These are phyloP conservation scores for Wickerhamomyces queroliae DNA, from an alignment of 805 yeast species.

Conservation along the genomic window DNA sequence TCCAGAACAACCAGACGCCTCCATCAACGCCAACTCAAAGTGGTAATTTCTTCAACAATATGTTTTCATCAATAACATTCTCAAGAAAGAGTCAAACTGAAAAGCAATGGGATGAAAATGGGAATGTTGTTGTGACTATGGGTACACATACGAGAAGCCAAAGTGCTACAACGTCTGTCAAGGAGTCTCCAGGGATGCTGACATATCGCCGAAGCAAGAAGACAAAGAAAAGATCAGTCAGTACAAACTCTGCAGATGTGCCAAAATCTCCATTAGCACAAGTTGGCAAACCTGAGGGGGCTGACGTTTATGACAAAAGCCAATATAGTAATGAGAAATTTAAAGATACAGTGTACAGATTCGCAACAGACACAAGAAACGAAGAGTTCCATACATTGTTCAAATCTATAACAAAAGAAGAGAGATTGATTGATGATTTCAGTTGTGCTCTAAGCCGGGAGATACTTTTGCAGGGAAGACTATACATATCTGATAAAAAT, in stretches of 20 bases:
- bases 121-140: constrained; percentile 1
- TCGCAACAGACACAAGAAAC: constrained; percentile 59
- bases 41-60: constrained; percentile 16
- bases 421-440: constrained; percentile 77
- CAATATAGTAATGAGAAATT: constrained; percentile 54
- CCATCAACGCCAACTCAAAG: constrained; percentile 13
- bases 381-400: constrained; percentile 75
- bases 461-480: constrained; percentile 79
- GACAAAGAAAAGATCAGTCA: constrained; percentile 11
- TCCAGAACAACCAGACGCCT: constrained; percentile 9
- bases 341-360: constrained; percentile 52
- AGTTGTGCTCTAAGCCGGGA: constrained; percentile 88
- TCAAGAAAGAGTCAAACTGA: constrained; percentile 1
- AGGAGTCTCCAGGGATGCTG: constrained; percentile 19
- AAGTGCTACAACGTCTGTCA: constrained; percentile 3
- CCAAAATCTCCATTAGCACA: constrained; percentile 17
- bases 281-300: constrained; percentile 9
- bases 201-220: constrained; percentile 16
- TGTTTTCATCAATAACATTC: constrained; percentile 7
- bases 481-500: constrained; percentile 73
- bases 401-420: constrained; percentile 59
- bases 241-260: constrained; percentile 13
- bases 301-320: constrained; percentile 24
- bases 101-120: neutral
- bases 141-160: neutral